phyloP scores from a whole-genome alignment of 83 land plant species.

The Larix sibirica region DNA sequence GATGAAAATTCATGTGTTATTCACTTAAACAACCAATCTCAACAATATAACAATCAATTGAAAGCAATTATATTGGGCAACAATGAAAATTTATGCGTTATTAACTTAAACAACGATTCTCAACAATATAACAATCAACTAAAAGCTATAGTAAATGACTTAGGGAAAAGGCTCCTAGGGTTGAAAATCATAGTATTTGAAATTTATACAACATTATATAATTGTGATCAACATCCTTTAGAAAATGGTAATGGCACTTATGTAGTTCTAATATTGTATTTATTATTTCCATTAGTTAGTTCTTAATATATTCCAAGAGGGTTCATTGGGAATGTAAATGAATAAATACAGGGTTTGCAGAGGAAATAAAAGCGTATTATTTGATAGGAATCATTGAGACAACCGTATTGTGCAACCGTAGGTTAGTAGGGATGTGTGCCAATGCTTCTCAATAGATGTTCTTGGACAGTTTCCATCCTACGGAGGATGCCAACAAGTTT shows the following conservation, averaged over 20 bases:
- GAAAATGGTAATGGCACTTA: slow-evolving; percentile 40
- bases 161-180: slow-evolving; percentile 29
- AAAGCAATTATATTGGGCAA: too few relatives aligned
- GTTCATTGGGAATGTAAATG: background rate
- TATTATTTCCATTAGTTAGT: too few relatives aligned
- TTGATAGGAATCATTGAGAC: slow-evolving; percentile 74
- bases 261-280: too few relatives aligned
- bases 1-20: slow-evolving; percentile 50
- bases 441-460: slow-evolving; percentile 81
- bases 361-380: slow-evolving; percentile 78
- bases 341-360: slow-evolving; percentile 58
- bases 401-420: slow-evolving; percentile 57
- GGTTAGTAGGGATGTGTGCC: slow-evolving; percentile 65
- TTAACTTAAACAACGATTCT: slow-evolving; percentile 54
- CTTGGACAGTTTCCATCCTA: slow-evolving; percentile 85
- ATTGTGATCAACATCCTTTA: slow-evolving; percentile 58
- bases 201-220: slow-evolving; percentile 54
- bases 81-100: too few relatives aligned
- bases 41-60: too few relatives aligned
- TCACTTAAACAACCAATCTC: too few relatives aligned
- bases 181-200: slow-evolving; percentile 67
- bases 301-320: background rate
- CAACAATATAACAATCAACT: slow-evolving; percentile 56
- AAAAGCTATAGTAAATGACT: slow-evolving; percentile 28
- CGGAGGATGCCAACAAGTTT: slow-evolving; percentile 66